These are phyloP conservation scores for Fusarium luffae DNA, from an alignment of 2,329 filamentous ascomycete genomes.

Conservation along the genomic window DNA sequence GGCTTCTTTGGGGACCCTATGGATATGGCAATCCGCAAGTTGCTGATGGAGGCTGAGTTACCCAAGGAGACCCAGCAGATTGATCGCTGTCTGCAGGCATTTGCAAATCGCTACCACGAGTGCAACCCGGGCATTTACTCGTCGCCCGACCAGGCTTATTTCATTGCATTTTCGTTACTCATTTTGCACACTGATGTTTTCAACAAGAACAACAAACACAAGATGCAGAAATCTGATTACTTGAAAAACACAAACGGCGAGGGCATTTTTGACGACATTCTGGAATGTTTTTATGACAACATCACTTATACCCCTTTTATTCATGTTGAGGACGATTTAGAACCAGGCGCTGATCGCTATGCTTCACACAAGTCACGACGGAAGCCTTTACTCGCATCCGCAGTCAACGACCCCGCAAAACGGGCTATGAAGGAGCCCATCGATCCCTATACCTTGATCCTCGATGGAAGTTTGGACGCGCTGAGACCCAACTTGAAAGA, in stretches of 20 bases:
- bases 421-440: slow-evolving; percentile 83
- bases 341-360: slow-evolving; percentile 79
- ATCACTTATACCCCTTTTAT: slow-evolving; percentile 99
- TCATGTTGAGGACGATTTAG: slow-evolving; percentile 91
- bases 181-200: slow-evolving; percentile 99
- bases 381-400: slow-evolving; percentile 74
- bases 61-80: slow-evolving; percentile 99
- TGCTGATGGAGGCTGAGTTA: slow-evolving; percentile 95
- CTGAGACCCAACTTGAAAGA: slow-evolving; percentile 89
- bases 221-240: slow-evolving; percentile 97
- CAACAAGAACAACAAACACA: slow-evolving; percentile 99
- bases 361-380: slow-evolving; percentile 77
- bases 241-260: slow-evolving; percentile 94
- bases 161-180: slow-evolving; percentile 95
- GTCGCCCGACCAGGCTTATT: slow-evolving; percentile 94
- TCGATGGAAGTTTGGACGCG: slow-evolving; percentile 86
- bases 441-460: slow-evolving; percentile 93
- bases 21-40: slow-evolving; percentile 95
- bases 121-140: slow-evolving; percentile 97
- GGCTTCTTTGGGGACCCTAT: slow-evolving; percentile 96
- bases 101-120: slow-evolving; percentile 96
- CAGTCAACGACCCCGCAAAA: slow-evolving; percentile 63
- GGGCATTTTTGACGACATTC: slow-evolving; percentile 90
- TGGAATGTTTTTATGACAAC: slow-evolving; percentile 98
- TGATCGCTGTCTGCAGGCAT: slow-evolving; percentile 91